A percentile compares a stretch with the other conserved stretches of the same genome.
phyloP scores from a whole-genome alignment of 2,329 filamentous ascomycete genomes.

The Lasiodiplodia sp. region DNA sequence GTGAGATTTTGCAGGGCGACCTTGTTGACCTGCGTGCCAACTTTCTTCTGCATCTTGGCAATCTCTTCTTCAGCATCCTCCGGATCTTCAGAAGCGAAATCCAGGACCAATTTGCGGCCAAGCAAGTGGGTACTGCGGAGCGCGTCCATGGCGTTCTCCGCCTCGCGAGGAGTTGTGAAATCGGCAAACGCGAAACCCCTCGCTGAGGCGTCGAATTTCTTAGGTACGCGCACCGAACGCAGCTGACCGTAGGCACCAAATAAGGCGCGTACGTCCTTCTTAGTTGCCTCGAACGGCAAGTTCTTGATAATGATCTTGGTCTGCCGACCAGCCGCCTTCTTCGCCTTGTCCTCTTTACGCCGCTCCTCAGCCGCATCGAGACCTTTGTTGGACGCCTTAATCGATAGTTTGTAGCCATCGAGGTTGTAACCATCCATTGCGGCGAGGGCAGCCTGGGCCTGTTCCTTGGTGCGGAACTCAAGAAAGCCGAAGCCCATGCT shows the following conservation, averaged over 20 bases:
- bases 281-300: slow-evolving; percentile 91
- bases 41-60: slow-evolving; percentile 95
- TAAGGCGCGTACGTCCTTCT: slow-evolving; percentile 86
- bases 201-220: slow-evolving; percentile 88
- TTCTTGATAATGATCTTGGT: slow-evolving; percentile 99
- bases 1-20: slow-evolving; percentile 89
- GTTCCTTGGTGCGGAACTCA: slow-evolving; percentile 79
- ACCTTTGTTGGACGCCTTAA: slow-evolving; percentile 87
- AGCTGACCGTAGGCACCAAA: slow-evolving; percentile 92
- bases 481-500: slow-evolving; percentile 98
- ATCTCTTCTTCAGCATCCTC: slow-evolving; percentile 96
- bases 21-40: slow-evolving; percentile 87
- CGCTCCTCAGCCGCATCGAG: slow-evolving; percentile 87
- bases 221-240: slow-evolving; percentile 88
- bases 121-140: slow-evolving; percentile 92
- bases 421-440: slow-evolving; percentile 89
- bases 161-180: slow-evolving; percentile 90
- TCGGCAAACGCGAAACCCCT: slow-evolving; percentile 97
- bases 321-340: slow-evolving; percentile 76
- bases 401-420: slow-evolving; percentile 84
- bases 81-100: slow-evolving; percentile 88
- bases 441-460: slow-evolving; percentile 79
- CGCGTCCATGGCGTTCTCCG: slow-evolving; percentile 87
- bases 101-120: slow-evolving; percentile 85
- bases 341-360: slow-evolving; percentile 80